phyloP scores from a whole-genome alignment of 176 grass and related monocot genomes.

The Carex myosuroides region DNA sequence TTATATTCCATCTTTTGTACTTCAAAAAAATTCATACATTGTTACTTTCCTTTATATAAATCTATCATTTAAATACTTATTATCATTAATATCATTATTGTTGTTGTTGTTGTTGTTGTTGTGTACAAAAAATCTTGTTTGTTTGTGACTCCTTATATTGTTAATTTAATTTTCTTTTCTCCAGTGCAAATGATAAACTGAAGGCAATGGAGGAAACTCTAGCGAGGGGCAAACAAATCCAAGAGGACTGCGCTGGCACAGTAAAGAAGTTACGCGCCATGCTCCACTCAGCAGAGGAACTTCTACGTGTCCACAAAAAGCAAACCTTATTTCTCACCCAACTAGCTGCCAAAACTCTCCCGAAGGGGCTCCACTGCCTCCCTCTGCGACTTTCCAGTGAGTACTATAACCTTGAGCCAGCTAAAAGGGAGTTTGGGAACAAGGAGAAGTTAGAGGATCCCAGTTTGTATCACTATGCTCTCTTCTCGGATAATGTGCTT shows the following conservation, averaged over 20 bases:
- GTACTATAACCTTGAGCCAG: conserved; percentile 49
- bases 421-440: conserved; percentile 37
- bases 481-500: conserved; percentile 88
- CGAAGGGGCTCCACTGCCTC: conserved; percentile 90
- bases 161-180: conserved; percentile 22
- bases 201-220: conserved; percentile 66
- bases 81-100: background rate
- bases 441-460: conserved; percentile 57
- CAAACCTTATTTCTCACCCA: conserved; percentile 79
- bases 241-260: conserved; percentile 55
- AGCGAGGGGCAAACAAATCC: conserved; percentile 56
- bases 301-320: conserved; percentile 60
- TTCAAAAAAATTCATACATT: background rate
- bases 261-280: conserved; percentile 76
- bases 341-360: conserved; percentile 82
- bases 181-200: conserved; percentile 70
- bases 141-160: background rate
- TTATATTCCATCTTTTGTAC: background rate
- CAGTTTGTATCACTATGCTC: conserved; percentile 65
- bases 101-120: too few relatives aligned
- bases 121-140: background rate
- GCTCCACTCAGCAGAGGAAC: conserved; percentile 79
- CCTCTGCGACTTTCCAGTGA: conserved; percentile 52
- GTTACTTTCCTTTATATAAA: background rate
- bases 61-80: background rate